These are phyloP conservation scores for Malassezia caprae DNA, from an alignment of 1,284 basidiomycete species.

Conservation along the genomic window DNA sequence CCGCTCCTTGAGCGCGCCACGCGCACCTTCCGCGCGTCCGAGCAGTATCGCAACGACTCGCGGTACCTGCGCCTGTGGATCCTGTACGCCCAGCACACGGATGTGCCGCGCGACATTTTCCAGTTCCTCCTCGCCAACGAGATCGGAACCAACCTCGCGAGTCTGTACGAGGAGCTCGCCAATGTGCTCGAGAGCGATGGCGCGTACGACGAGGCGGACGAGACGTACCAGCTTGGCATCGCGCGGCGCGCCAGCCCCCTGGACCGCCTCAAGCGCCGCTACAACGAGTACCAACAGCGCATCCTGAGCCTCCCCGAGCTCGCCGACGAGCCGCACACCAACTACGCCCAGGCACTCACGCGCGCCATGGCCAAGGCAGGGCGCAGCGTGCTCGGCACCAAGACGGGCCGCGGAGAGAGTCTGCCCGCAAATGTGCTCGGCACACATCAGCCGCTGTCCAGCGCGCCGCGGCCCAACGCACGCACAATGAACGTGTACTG, in stretches of 20 bases:
- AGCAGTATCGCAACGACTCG: slow-evolving; percentile 70
- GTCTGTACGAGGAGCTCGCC: slow-evolving; percentile 79
- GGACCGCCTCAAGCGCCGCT: slow-evolving; percentile 72
- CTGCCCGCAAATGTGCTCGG: slow-evolving; percentile 15
- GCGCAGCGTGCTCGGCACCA: slow-evolving; percentile 38
- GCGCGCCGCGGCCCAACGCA: background rate
- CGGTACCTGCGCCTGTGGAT: slow-evolving; percentile 83
- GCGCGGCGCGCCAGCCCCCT: slow-evolving; percentile 68
- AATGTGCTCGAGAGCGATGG: slow-evolving; percentile 61
- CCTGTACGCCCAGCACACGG: slow-evolving; percentile 54
- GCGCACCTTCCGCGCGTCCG: slow-evolving; percentile 66
- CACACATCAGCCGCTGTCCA: slow-evolving; percentile 10
- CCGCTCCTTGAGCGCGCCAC: slow-evolving; percentile 67
- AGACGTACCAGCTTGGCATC: slow-evolving; percentile 73
- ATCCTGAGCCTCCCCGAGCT: slow-evolving; percentile 20
- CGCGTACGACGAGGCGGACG: slow-evolving; percentile 58
- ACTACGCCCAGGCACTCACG: slow-evolving; percentile 29
- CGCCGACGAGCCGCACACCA: slow-evolving; percentile 5
- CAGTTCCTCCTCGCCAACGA: slow-evolving; percentile 65
- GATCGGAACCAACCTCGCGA: slow-evolving; percentile 66
- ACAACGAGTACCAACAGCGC: slow-evolving; percentile 68
- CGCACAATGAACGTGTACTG: slow-evolving; percentile 17
- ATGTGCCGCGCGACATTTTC: slow-evolving; percentile 39
- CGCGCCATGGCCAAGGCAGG: slow-evolving; percentile 34
- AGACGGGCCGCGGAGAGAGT: slow-evolving; percentile 17